phyloP scores from a whole-genome alignment of 805 yeast species.

The Spathaspora gorwiae region DNA sequence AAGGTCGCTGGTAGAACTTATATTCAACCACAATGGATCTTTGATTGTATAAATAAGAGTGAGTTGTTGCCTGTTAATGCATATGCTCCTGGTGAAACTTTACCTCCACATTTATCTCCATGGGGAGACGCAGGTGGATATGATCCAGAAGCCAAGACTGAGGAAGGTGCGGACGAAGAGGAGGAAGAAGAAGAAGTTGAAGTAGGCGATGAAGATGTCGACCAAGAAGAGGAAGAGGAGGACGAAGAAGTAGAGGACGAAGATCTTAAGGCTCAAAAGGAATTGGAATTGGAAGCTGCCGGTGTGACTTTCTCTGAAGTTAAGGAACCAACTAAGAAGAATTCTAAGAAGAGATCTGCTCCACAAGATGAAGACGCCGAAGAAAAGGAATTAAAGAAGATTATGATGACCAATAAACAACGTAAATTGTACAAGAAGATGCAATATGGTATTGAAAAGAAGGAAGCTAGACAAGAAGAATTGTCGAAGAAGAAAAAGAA shows the following conservation, averaged over 20 bases:
- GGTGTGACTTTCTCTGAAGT: constrained; percentile 75
- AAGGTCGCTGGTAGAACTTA: constrained; percentile 91
- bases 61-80: constrained; percentile 69
- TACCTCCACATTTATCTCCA: constrained; percentile 97
- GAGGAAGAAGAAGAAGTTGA: constrained; percentile 42
- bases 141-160: constrained; percentile 64
- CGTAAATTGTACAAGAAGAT: constrained; percentile 90
- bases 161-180: constrained; percentile 43
- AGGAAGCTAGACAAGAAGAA: constrained; percentile 68
- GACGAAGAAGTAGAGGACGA: constrained; percentile 51
- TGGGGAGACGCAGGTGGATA: constrained; percentile 97
- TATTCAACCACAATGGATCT: constrained; percentile 97
- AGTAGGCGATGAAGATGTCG: constrained; percentile 46
- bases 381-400: constrained; percentile 88
- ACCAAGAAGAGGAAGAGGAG: constrained; percentile 43
- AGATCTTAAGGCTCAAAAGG: constrained; percentile 76
- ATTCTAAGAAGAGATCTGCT: constrained; percentile 45
- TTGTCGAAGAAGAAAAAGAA: constrained; percentile 66
- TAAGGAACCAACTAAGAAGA: constrained; percentile 26
- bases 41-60: constrained; percentile 82
- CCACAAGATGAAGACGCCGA: constrained; percentile 43
- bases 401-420: constrained; percentile 97
- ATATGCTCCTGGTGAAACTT: constrained; percentile 89
- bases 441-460: constrained; percentile 85
- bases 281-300: constrained; percentile 71